These are phyloP conservation scores for Saccharum spontaneum DNA, from an alignment of 176 grass and related monocot genomes.

Conservation along the genomic window DNA sequence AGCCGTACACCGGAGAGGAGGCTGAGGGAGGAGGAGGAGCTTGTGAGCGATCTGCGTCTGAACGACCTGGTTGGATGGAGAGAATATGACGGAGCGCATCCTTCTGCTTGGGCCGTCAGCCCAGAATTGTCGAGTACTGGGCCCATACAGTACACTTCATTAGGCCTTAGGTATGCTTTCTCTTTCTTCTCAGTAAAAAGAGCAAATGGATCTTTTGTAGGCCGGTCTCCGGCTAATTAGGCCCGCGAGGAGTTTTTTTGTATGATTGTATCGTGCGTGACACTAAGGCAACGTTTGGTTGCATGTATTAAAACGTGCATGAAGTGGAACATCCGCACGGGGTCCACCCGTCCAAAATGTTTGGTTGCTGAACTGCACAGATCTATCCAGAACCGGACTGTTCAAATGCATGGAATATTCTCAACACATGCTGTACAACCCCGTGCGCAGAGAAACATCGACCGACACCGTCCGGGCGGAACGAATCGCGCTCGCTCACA, in stretches of 20 bases:
- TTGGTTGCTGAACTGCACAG: too few relatives aligned
- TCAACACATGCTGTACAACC: too few relatives aligned
- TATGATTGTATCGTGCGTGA: not conserved
- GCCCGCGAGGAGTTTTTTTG: not conserved
- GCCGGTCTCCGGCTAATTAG: not conserved
- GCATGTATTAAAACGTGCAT: too few relatives aligned
- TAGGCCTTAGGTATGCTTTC: not conserved
- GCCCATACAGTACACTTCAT: not conserved
- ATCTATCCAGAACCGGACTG: too few relatives aligned
- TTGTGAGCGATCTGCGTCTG: not conserved
- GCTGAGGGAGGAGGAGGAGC: not conserved
- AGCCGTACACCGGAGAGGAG: slow-evolving; percentile 29
- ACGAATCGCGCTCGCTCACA: too few relatives aligned
- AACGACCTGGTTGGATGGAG: not conserved
- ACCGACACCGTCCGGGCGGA: too few relatives aligned
- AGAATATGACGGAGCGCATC: not conserved
- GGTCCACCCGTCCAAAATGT: too few relatives aligned
- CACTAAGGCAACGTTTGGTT: too few relatives aligned
- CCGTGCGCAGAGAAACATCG: too few relatives aligned
- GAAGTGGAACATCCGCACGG: too few relatives aligned
- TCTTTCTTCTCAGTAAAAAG: not conserved
- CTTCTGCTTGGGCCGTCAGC: not conserved
- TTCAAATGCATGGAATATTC: too few relatives aligned
- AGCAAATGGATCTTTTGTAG: not conserved
- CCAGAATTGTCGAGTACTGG: not conserved